Evolutionary conservation across 2,329 filamentous ascomycete genomes (phyloP), one percentile per base, ranked within the genome.

Genomic region (Cladosporium sp.): DNA sequence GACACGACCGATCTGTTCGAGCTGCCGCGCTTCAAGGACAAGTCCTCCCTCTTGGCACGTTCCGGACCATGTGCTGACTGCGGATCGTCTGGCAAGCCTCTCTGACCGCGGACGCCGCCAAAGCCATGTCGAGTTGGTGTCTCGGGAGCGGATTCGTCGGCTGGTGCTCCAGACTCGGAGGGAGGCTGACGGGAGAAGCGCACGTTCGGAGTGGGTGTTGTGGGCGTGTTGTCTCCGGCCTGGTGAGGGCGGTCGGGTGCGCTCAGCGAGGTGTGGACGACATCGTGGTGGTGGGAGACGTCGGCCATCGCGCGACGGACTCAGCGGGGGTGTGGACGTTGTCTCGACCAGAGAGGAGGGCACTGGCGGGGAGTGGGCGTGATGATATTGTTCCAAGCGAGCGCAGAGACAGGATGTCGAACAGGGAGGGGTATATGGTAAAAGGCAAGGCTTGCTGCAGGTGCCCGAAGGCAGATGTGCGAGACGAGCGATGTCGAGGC

Each of bases 1-100:
- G 83, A 83, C 55, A 80, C 80, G 54, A 73, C 73, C 8, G 85
- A 82, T 49, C 75, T 74, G 55, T 85, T 79, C 17, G 85, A 85
- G 55, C 80, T 76, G 49, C 78, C 79, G 54, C 79, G 72, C 56
- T 73, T 76, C 24, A 76, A 67, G 11, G 69, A 63, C 40, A 73
- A 61, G 45, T 66, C 66, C 34, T 43, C 24, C 29, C 50, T 54
- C 36, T 43, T 48, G n/a, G 15, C 20, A n/a, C 30, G 48, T 32
- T 55, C 54, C 45, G 50, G 47, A 7, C 36, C 20, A 19, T 49
- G 56, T 11, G 27, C 43, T 15, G 38, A 34, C 40, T 40, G 38
- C 20, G 59, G 59, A 19, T 62, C 59, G 20, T 61, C 56, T 30
- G 63, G 75, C 12, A 79, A 61, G 12, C 75, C 70, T 57, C 70